Evolutionary conservation across 2,329 filamentous ascomycete species (phyloP).

Genomic region (Zymoseptoria tritici): DNA sequence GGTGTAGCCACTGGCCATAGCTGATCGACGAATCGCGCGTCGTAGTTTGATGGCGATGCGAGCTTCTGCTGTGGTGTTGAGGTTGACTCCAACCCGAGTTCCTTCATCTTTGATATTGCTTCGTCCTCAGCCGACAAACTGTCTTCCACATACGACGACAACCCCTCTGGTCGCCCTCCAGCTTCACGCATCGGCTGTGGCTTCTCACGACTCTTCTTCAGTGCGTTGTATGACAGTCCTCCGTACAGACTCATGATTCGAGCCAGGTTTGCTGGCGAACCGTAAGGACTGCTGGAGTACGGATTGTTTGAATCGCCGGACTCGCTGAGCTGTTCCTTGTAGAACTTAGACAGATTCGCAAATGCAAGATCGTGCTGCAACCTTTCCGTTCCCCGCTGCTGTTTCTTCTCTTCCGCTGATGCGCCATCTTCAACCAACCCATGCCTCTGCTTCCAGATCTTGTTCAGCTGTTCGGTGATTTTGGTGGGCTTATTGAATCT

Average conservation of each 20-base stretch:
- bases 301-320: conserved; percentile 45
- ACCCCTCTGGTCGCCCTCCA: conserved; percentile 60
- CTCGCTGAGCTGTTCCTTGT: conserved; percentile 68
- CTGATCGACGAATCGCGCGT: conserved; percentile 59
- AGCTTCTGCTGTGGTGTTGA: conserved; percentile 46
- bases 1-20: conserved; percentile 76
- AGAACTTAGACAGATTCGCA: conserved; percentile 67
- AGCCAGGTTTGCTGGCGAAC: conserved; percentile 72
- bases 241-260: conserved; percentile 91
- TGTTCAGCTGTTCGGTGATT: conserved; percentile 61
- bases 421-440: conserved; percentile 33
- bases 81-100: conserved; percentile 61
- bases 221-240: conserved; percentile 50
- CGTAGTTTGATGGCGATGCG: conserved; percentile 42
- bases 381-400: conserved; percentile 18
- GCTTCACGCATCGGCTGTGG: conserved; percentile 76
- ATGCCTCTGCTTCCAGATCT: conserved; percentile 21
- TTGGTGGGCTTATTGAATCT: conserved; percentile 80
- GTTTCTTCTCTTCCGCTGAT: conserved; percentile 35
- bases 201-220: conserved; percentile 60
- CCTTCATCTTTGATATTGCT: conserved; percentile 48
- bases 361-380: conserved; percentile 65
- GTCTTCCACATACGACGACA: conserved; percentile 44
- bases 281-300: conserved; percentile 50
- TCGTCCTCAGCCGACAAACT: conserved; percentile 38